Conservation (phyloP, 257 asterid species). For the Eucommia ulmoides region DNA sequence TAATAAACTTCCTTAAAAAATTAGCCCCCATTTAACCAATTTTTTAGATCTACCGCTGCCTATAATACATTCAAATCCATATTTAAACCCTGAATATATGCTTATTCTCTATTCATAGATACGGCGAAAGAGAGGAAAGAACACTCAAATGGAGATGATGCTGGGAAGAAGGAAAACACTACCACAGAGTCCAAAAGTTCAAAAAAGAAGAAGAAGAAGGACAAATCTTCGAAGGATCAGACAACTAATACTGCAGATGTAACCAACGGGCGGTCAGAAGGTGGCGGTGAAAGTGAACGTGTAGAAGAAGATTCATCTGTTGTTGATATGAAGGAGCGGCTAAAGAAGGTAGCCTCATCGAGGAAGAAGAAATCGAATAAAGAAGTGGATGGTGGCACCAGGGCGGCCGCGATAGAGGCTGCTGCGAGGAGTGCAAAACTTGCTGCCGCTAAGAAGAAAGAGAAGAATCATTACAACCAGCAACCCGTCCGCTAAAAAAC, state of each 20-base stretch:
- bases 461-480: conserved; percentile 4
- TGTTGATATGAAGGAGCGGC: not conserved
- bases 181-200: conserved; percentile 1
- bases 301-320: not conserved
- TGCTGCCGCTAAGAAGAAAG: conserved; percentile 4
- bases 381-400: not conserved
- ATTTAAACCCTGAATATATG: too few species aligned
- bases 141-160: not conserved
- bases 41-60: too few species aligned
- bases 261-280: not conserved
- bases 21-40: too few species aligned
- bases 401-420: conserved; percentile 4
- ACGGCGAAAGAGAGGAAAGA: not conserved
- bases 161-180: not conserved
- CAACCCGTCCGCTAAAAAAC: not conserved
- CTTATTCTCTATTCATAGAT: too few species aligned
- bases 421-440: not conserved
- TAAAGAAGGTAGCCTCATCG: not conserved
- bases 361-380: not conserved
- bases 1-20: too few species aligned
- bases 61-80: too few species aligned
- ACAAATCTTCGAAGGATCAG: conserved; percentile 1
- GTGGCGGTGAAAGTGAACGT: not conserved
- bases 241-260: not conserved
- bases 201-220: conserved; percentile 2